Base-by-base conservation (phyloP, 2,329 filamentous ascomycete genomes). In the Exserohilum turcica region DNA sequence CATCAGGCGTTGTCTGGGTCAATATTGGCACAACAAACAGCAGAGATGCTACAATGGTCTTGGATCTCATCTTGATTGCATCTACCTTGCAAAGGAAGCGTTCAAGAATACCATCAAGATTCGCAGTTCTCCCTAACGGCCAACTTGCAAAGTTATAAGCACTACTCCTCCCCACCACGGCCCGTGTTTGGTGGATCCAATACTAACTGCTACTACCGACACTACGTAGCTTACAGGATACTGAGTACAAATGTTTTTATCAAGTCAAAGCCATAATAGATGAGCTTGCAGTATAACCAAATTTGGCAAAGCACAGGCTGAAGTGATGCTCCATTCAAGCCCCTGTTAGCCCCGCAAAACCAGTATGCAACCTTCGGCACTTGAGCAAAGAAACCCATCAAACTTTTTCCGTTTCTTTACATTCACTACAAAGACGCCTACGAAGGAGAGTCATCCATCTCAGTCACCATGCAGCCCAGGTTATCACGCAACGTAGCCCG, bases 1-100 rank as follows among this genome's bases (percentile, higher is more conserved):
- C 65, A 35, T 55, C 15, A 15, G 68, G 68, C 6, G 66, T 71
- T 5, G 44, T 45, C 45, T 67, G 63, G 35, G 63, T 59, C 18
- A 61, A 40, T 16, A 60, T 44, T 13, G 55, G 51, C 9, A 28
- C 54, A 12, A 61, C 61, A 6, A 66, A 47, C 10, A 62, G n/a
- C 12, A 57, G n/a, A 29, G 48, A 52, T 3, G 46, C 44, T 12
- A 46, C 15, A 19, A 46, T 39, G 16, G 49, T 31, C 3, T 44
- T 50, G 33, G 58, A 44, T 42, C 50, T 54, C 59, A 62, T 62
- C 9, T 48, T 56, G 21, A 4, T 24, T 5, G 21, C 24, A 18
- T 19, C 15, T 4, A 5, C 3, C n/a, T 6, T 27, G 13, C 10
- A 6, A 15, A 3, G 10, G 13, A 42, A 24, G 28, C 6, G 2